These are phyloP conservation scores for Cadophora malorum DNA, from an alignment of 2,329 filamentous ascomycete genomes.

Conservation along the genomic window DNA sequence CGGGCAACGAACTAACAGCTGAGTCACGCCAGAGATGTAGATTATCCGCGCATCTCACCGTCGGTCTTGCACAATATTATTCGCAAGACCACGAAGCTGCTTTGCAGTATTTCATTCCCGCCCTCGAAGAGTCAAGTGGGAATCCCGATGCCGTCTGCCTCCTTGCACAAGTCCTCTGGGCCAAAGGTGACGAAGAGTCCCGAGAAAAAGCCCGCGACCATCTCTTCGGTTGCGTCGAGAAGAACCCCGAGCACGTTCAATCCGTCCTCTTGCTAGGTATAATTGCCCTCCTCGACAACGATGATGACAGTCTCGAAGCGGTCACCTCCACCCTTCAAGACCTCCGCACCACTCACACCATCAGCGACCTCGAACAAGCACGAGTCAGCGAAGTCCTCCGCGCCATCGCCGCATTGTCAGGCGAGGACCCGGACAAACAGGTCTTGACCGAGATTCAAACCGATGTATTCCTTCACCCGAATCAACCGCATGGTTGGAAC, in stretches of 20 bases:
- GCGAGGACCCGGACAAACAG: conserved; percentile 55
- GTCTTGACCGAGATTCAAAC: conserved; percentile 71
- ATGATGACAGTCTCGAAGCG: conserved; percentile 79
- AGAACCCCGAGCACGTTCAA: conserved; percentile 75
- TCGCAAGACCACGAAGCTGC: conserved; percentile 68
- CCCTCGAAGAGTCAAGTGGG: conserved; percentile 75
- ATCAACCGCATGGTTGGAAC: conserved; percentile 81
- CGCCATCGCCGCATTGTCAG: conserved; percentile 69
- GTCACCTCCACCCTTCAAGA: conserved; percentile 78
- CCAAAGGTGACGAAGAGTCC: conserved; percentile 77
- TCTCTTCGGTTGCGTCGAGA: conserved; percentile 81
- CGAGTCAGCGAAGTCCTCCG: conserved; percentile 77
- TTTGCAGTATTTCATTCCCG: conserved; percentile 79
- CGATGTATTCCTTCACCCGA: conserved; percentile 81
- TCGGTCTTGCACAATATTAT: conserved; percentile 84
- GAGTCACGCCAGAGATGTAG: conserved; percentile 73
- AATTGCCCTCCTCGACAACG: conserved; percentile 81
- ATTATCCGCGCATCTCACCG: conserved; percentile 84
- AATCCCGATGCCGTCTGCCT: conserved; percentile 87
- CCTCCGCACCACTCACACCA: conserved; percentile 70
- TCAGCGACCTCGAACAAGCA: conserved; percentile 68
- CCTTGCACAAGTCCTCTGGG: conserved; percentile 92
- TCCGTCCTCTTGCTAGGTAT: conserved; percentile 83
- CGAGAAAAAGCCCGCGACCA: conserved; percentile 78
- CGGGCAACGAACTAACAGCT: conserved; percentile 67